Evolutionary conservation across 78 protist genomes (phyloP).

Genomic region (Emiliania huxleyi): DNA sequence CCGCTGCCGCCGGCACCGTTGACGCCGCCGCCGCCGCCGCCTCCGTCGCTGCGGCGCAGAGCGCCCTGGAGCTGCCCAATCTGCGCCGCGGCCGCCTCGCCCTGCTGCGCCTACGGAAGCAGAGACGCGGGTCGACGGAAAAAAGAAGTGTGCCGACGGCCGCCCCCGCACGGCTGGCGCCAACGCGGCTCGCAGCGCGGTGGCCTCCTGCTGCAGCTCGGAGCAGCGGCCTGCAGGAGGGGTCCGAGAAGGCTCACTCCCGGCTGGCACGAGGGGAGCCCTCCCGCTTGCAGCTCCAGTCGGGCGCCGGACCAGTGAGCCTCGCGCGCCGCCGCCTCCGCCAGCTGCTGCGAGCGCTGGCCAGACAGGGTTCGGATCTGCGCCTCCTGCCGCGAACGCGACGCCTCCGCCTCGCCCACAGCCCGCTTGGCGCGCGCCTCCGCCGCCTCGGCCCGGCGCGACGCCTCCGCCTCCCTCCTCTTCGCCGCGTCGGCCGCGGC

Average conservation of each 20-base stretch:
- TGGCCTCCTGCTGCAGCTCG: neutral
- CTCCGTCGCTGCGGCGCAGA: neutral
- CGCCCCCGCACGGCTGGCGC: no score
- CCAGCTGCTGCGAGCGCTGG: neutral
- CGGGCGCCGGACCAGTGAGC: neutral
- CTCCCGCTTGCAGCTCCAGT: no score
- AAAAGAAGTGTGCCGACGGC: no score
- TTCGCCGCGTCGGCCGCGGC: neutral
- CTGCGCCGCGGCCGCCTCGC: neutral
- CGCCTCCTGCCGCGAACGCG: neutral
- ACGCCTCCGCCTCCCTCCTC: neutral
- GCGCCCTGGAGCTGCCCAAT: neutral
- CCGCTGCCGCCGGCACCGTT: neutral
- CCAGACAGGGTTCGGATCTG: neutral
- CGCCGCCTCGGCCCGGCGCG: neutral
- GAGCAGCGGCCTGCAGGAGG: no score
- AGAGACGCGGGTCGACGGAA: no score
- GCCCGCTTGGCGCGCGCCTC: neutral
- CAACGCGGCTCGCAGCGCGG: neutral
- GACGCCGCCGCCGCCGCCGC: neutral
- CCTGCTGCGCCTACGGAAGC: no score
- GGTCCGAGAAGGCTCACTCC: no score
- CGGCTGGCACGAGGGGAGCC: no score
- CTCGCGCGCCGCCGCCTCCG: neutral
- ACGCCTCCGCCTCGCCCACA: neutral